Evolutionary conservation across 805 yeast genomes (phyloP), one percentile per base, ranked within the genome.

Genomic region (Yamadazyma ubonensis): DNA sequence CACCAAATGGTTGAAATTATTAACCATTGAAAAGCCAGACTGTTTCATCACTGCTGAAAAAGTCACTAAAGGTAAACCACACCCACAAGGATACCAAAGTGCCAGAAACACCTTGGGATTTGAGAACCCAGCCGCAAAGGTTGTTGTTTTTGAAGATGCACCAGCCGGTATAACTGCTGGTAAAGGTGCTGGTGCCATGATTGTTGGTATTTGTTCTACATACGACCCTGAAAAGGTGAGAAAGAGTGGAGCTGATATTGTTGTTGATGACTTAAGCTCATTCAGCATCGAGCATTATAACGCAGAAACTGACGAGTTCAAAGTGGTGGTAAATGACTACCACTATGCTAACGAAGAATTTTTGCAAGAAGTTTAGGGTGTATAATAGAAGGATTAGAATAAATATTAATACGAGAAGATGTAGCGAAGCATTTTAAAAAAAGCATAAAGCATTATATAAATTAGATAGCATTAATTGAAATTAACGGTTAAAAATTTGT

Each of bases 161-260:
- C 91, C 89, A 43, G 90, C 93, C 36, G 95, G 96, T 58, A 79
- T 86, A 48, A 65, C 76, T 53, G 91, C 95, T 28, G 95, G 95
- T 57, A 78, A 79, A 58, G 85, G 75, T 41, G 90, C 93, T 18
- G 95, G 90, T 44, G 88, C 93, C 59, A 72, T 76, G 57, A 83
- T 85, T 45, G 79, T 86, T 52, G 96, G 95, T 57, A 82, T 86
- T 62, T 84, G 90, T 50, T 82, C 91, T 45, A 80, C 93, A 39
- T 85, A 83, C 63, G 79, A 75, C 48, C 75, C 85, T 28, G 81
- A 79, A 45, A 74, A 74, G 57, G 83, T 86, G 43, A 75, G 80
- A 63, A 76, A 71, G 40, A 77, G 86, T 40, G 95, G 95, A 53
- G 95, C 95, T 48, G 83, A 80, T 55, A 83, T 81, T 59, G 89